Conservation (phyloP, 768 basidiomycete genomes). For the Agrocybe praecox region DNA sequence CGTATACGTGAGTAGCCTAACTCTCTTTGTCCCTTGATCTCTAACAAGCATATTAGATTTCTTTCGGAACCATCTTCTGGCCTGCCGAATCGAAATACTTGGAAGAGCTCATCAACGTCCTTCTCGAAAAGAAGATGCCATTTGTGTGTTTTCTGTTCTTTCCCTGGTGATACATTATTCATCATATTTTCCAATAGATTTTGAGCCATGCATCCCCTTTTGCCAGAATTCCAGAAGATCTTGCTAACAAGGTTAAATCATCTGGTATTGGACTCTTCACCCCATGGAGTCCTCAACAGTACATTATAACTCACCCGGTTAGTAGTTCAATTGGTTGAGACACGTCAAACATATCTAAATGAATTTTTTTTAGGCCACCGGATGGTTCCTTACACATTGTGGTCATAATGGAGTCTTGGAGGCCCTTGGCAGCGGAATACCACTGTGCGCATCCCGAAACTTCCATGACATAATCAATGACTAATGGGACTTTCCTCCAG, state of each 20-base stretch:
- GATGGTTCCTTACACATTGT: slow-evolving; percentile 13
- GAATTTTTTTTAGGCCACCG: neutral
- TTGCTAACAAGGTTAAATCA: neutral
- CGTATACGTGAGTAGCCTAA: slow-evolving; percentile 5
- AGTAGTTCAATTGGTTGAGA: neutral
- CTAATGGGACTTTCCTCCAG: too few species aligned
- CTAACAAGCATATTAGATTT: slow-evolving; percentile 1
- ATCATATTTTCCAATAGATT: neutral
- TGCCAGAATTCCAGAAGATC: neutral
- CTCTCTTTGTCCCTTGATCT: neutral
- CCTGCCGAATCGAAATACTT: slow-evolving; percentile 11
- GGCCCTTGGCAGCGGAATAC: slow-evolving; percentile 5
- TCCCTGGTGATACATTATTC: neutral
- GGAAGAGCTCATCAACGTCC: slow-evolving; percentile 11
- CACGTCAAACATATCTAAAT: neutral
- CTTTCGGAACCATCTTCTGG: slow-evolving; percentile 17
- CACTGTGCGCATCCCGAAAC: slow-evolving; percentile 2
- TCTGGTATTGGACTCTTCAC: neutral
- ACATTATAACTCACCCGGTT: neutral
- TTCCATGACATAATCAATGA: too few species aligned
- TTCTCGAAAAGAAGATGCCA: slow-evolving; percentile 15
- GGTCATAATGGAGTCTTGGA: slow-evolving; percentile 7
- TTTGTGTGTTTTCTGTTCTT: slow-evolving; percentile 9
- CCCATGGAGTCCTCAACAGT: slow-evolving; percentile 1
- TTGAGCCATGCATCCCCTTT: neutral